Percentiles rank a stretch among this genome's conserved stretches.
Conservation (phyloP, 1,284 basidiomycete species). For the Athelia sp. region DNA sequence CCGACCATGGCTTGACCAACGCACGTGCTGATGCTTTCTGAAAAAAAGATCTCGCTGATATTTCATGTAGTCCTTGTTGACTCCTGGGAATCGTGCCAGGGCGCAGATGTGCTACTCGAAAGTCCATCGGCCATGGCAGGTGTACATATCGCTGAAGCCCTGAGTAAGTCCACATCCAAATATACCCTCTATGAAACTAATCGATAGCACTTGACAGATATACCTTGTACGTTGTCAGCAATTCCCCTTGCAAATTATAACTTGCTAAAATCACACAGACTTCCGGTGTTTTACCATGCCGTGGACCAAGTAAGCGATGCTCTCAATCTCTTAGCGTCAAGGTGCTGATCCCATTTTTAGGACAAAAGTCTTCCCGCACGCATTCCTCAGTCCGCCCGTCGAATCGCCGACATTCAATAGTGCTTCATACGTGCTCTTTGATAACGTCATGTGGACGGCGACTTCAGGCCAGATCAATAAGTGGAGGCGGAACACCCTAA, state of each 20-base stretch:
- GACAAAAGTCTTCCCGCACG: constrained; percentile 62
- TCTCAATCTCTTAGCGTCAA: constrained; percentile 1
- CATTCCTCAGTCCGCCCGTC: constrained; percentile 53
- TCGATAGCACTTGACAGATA: background rate
- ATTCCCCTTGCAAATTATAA: no score
- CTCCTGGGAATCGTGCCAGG: constrained; percentile 67
- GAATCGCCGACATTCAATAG: constrained; percentile 49
- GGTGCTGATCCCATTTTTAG: constrained; percentile 24
- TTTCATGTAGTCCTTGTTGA: constrained; percentile 50
- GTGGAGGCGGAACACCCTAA: constrained; percentile 59
- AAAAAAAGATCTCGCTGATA: background rate
- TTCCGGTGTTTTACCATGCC: constrained; percentile 79
- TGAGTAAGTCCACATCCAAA: constrained; percentile 40
- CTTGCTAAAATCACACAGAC: constrained; percentile 46
- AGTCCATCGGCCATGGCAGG: constrained; percentile 78
- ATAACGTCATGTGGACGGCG: constrained; percentile 76
- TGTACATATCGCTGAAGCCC: constrained; percentile 76
- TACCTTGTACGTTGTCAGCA: background rate
- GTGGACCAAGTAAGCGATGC: constrained; percentile 38
- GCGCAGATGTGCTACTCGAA: constrained; percentile 71
- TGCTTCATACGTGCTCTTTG: constrained; percentile 61
- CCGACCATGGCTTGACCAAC: constrained; percentile 72
- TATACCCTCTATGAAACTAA: background rate
- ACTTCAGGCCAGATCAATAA: constrained; percentile 69
- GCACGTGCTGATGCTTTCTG: constrained; percentile 28